Evolutionary conservation across 2,329 filamentous ascomycete genomes (phyloP).

Genomic region (Thielaviopsis musarum): DNA sequence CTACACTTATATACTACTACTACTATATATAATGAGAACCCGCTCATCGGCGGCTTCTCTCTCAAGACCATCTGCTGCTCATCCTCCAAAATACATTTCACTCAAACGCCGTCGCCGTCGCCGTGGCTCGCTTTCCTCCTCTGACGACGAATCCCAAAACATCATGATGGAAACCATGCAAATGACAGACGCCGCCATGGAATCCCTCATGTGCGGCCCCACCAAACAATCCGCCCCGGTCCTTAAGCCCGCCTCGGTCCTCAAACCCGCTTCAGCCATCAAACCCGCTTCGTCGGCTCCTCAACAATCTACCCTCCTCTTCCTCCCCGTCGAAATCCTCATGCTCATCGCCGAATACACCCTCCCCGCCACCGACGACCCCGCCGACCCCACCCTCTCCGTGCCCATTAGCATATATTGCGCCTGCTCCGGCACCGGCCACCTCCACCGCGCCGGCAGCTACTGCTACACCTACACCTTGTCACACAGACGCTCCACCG

Average conservation of each 20-base stretch:
- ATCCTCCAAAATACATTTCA: neutral
- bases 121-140: neutral
- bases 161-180: too few species aligned
- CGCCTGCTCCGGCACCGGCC: slow-evolving; percentile 17
- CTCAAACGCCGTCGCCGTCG: neutral
- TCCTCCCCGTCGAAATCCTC: slow-evolving; percentile 8
- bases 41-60: neutral
- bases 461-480: slow-evolving; percentile 18
- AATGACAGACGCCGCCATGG: too few species aligned
- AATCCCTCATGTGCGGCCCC: too few species aligned
- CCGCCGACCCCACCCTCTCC: slow-evolving; percentile 16
- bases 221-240: too few species aligned
- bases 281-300: neutral
- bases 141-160: neutral
- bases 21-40: neutral
- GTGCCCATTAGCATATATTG: slow-evolving; percentile 20
- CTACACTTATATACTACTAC: neutral
- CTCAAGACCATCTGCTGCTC: neutral
- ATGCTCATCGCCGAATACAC: slow-evolving; percentile 7
- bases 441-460: slow-evolving; percentile 19
- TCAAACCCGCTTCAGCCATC: too few species aligned
- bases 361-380: neutral
- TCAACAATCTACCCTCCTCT: neutral
- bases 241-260: too few species aligned
- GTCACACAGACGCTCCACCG: slow-evolving; percentile 4